Evolutionary conservation across 495 filamentous ascomycete genomes (phyloP), one percentile per base, ranked within the genome.

Genomic region (Antarctomyces pellizariae): DNA sequence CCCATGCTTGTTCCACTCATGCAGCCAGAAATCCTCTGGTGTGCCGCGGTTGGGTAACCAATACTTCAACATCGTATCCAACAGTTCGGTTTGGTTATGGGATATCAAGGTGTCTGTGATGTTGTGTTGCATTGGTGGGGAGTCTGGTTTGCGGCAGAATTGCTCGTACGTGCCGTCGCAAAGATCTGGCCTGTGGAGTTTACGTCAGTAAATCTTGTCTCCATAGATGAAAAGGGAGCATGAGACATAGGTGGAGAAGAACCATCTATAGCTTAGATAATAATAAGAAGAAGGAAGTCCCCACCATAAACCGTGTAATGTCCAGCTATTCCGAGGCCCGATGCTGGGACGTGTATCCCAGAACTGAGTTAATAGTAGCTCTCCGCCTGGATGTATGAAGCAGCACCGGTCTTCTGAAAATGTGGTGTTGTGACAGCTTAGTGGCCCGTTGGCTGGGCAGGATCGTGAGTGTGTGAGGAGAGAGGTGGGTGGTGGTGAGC

Each of bases 1-100:
- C 8, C 60, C 80, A 39, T 92, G 82, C 41, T 86, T 90, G 39
- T 62, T 67, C 74, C 73, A 92, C 42, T 90, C 79, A 37, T 89
- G 78, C 38, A 74, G 50, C 79, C 78, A 90, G 28, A 90, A 57
- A 14, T 54, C 48, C 25, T 67, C 57, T 36, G 75, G 71, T 24
- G 67, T 54, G 16, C 77, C 56, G 23, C 46, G 45, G 20, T 50
- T 45, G 5, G 55, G 53, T 10, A 59, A 68, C 82, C 78, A 90
- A 49, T 71, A 84, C 4, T 57, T 65, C 24, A 70, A 51, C 78
- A 89, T 86, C 34, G 72, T 73, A 7, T 50, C 45, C 0, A 90
- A 48, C 3, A 84, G 49, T 4, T 65, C 65, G 0, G 48, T 54
- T 30, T 67, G 57, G 24, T 64, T 71, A 17, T 65, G 56, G 16